These are phyloP conservation scores for Gyrodon lividus DNA, from an alignment of 768 basidiomycete species.

Conservation along the genomic window DNA sequence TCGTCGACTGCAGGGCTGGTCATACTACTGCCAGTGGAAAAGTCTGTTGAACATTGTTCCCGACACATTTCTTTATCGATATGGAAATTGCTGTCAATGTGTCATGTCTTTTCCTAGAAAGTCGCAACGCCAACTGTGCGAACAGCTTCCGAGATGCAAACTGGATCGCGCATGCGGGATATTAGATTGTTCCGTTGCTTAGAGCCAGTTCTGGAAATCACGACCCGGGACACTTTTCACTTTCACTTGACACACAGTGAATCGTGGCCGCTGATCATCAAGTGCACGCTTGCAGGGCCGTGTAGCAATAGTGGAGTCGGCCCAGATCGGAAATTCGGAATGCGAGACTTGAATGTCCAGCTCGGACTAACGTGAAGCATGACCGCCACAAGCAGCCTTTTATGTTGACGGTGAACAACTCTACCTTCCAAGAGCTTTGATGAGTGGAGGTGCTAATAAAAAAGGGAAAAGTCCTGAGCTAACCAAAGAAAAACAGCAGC, in stretches of 20 bases:
- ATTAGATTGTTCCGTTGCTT: too few species aligned
- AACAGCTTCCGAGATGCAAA: not conserved
- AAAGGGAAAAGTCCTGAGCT: too few species aligned
- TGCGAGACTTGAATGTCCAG: not conserved
- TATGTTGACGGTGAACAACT: too few species aligned
- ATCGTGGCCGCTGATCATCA: too few species aligned
- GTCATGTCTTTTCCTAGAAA: not conserved
- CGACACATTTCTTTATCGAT: not conserved
- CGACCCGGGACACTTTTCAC: not conserved
- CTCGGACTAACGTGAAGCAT: too few species aligned
- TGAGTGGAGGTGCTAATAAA: too few species aligned
- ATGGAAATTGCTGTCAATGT: not conserved
- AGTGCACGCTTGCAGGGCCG: not conserved
- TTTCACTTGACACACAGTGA: not conserved
- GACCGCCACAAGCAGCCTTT: too few species aligned
- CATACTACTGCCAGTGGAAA: too few species aligned
- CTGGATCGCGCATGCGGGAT: too few species aligned
- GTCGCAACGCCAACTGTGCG: not conserved
- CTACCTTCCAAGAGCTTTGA: too few species aligned
- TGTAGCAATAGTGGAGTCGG: not conserved
- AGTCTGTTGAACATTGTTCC: not conserved
- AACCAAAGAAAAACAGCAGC: too few species aligned
- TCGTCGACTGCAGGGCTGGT: too few species aligned
- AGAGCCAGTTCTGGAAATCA: not conserved
- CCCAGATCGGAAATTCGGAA: not conserved